Evolutionary conservation across 352 stramenopile genomes (phyloP).

Genomic region (Pythium rishiriense): DNA sequence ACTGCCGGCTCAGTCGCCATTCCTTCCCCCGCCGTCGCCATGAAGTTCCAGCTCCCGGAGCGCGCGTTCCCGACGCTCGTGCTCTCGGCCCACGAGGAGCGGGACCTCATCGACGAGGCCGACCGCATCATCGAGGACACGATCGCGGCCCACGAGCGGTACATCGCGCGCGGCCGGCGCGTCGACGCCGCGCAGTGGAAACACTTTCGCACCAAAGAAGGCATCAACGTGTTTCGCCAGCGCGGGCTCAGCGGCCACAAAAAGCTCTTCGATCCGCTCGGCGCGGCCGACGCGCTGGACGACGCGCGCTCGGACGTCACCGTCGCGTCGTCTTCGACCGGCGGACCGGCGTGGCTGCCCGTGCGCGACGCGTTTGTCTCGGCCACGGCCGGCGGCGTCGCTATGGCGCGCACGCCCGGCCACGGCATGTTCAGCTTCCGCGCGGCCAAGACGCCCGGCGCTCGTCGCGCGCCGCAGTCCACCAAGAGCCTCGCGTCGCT

Average conservation of each 20-base stretch:
- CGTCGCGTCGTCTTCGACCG: background rate
- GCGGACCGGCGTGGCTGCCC: slow-evolving; percentile 5
- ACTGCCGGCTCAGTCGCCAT: background rate
- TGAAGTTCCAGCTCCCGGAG: slow-evolving; percentile 33
- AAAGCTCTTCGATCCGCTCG: slow-evolving; percentile 18
- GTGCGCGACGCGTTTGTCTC: background rate
- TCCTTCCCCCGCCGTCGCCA: background rate
- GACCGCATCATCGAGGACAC: slow-evolving; percentile 60
- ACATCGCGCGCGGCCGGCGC: slow-evolving; percentile 39
- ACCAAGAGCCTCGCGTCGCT: slow-evolving; percentile 18
- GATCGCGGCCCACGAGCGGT: slow-evolving; percentile 50
- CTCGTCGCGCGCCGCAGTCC: slow-evolving; percentile 1
- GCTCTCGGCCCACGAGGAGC: slow-evolving; percentile 40
- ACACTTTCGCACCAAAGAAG: slow-evolving; percentile 50
- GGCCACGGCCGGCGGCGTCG: background rate
- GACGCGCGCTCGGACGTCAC: background rate
- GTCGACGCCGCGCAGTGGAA: slow-evolving; percentile 52
- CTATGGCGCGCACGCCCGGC: background rate
- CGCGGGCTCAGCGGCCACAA: slow-evolving; percentile 26
- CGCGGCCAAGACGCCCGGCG: slow-evolving; percentile 10
- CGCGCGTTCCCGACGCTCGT: slow-evolving; percentile 27
- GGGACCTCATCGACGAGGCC: slow-evolving; percentile 41
- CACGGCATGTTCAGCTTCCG: slow-evolving; percentile 11
- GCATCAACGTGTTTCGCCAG: slow-evolving; percentile 58
- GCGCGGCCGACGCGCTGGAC: background rate